Base-by-base conservation (phyloP, 2,329 filamentous ascomycete species). In the Alternaria brassicicola region DNA sequence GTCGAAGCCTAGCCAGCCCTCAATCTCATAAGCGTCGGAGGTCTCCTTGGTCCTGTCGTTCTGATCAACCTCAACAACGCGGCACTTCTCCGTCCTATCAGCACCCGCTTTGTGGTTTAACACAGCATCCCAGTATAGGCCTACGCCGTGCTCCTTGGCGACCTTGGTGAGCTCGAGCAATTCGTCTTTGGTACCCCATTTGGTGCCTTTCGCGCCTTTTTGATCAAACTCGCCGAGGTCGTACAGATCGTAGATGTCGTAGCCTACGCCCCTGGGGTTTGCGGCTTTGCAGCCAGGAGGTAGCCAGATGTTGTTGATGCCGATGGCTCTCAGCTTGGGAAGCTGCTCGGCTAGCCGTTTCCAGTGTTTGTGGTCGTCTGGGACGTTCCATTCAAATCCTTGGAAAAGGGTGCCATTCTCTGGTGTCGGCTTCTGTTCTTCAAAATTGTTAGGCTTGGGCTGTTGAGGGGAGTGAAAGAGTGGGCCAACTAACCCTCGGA, bases 151-250 rank as follows among this genome's bases (percentile, higher is more conserved):
- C 35, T 82, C 76, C 49, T 83, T 79, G 0, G 87, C 87, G 12
- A 78, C 75, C 19, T 79, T 74, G 3, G 80, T 76, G 46, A 92
- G 73, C 17, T 80, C 78, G 3, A 84, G 63, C 15, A 92, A 77
- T 54, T 91, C 87, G 42, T 85, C 82, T 67, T 86, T 86, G 2
- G 80, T 78, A 2, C 89, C 89, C 88, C 88, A 92, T 80, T 91
- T 91, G 1, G 89, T 91, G 3, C 79, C 78, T 5, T 77, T 77
- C 0, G 79, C 73, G 17, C 86, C 87, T 71, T 91, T 91, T 69
- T 91, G 88, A 39, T 90, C 85, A 65, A 91, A 92, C 70, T 92
- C 89, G 30, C 89, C 89, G 3, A 89, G 75, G 61, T 90, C 88
- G 66, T 87, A 90, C 13, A 92, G 76, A 69, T 91, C 89, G 69